Base-by-base conservation (phyloP, 441 rosid species). In the Eruca vesicaria region DNA sequence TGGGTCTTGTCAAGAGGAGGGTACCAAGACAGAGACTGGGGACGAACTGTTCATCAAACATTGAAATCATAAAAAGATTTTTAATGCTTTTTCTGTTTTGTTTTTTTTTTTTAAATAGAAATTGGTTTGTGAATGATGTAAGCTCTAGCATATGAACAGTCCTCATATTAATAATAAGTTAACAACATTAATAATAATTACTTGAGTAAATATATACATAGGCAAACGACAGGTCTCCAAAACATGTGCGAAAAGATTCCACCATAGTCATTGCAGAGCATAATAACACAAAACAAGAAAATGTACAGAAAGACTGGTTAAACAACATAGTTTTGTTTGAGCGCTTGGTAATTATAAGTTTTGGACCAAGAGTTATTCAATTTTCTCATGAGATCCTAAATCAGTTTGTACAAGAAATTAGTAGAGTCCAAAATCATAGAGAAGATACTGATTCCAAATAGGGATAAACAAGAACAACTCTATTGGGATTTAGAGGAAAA, bases 211-310 rank as follows among this genome's bases (percentile, higher is more conserved):
- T 36, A 23, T 72, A 66, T 50, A 14, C 48, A 58, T 58, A 59
- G 48, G 35, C 32, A 61, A 60, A 67, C 61, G 74, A 72, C 70
- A 53, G 38, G 69, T 61, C 53, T 45, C 70, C 74, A 72, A 67
- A 53, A 67, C 70, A 67, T 68, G 74, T 72, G 78, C 60, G 26
- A 63, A 62, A 72, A 78, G 77, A 78, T 78, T 78, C 81, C 74
- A 62, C 53, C 32, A 61, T 72, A 67, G 73, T 31, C 77, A 67
- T 61, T 62, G 66, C 53, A 66, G 68, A 41, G 62, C 66, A 61
- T 67, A 52, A 67, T 28, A 41, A 60, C 36, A 21, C 63, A 68
- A 63, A 67, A 56, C 35, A 69, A 63, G 19, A 64, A 64, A 48
- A 9, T 23, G 64, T 33, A 48, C 4, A 64, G 48, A 70, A 71